Conservation (phyloP, 257 asterid species). For the Cinchona pubescens region DNA sequence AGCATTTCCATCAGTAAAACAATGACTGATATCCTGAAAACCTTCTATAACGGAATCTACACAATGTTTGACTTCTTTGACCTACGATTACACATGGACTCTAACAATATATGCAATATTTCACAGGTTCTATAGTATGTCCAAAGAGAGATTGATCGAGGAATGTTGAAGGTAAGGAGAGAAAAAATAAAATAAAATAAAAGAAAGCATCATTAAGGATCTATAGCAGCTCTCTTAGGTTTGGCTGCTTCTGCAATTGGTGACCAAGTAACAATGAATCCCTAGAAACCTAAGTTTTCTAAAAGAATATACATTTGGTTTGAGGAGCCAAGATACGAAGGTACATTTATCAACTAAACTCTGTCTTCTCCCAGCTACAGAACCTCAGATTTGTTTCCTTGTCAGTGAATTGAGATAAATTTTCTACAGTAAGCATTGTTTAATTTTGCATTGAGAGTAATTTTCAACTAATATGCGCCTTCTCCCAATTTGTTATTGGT, state of each 20-base stretch:
- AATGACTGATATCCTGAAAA: background rate
- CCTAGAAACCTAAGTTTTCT: background rate
- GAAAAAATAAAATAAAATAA: background rate
- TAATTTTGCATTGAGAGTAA: background rate
- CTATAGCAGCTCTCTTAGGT: background rate
- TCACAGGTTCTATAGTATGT: background rate
- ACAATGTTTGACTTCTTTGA: background rate
- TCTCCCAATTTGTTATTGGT: too few species aligned
- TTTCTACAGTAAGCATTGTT: background rate
- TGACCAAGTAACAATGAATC: background rate
- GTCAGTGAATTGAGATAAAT: background rate
- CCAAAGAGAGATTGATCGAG: background rate
- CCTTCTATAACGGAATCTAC: background rate
- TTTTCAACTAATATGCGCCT: too few species aligned
- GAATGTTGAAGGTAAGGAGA: background rate
- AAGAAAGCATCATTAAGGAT: background rate
- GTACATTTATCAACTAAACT: background rate
- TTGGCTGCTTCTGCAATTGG: background rate
- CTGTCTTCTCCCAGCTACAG: background rate
- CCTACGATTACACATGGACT: background rate
- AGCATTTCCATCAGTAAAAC: background rate
- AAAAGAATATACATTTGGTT: background rate
- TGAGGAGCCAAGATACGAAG: background rate
- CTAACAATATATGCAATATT: background rate
- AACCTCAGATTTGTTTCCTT: background rate